Base-by-base conservation (phyloP, 2,329 filamentous ascomycete species). In the Fusarium oxysporum region DNA sequence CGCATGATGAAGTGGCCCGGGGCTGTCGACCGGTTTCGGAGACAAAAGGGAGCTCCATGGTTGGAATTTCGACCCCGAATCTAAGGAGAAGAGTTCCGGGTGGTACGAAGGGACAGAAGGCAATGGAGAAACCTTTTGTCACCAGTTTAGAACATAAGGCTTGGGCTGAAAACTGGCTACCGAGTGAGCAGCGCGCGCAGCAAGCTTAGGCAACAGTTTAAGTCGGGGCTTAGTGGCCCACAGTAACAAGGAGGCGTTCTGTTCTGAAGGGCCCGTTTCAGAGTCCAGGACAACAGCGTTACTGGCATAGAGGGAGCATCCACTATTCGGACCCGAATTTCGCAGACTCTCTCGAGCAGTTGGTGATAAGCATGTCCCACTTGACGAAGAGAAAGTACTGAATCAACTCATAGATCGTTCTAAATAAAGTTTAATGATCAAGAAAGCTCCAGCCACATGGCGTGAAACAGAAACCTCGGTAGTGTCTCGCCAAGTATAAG, bases 121-220 rank as follows among this genome's bases (percentile, higher is more conserved):
- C 16, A 11, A 50, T 23, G 28, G 1, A 50, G 11, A 50, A 19
- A 3, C 47, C 47, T 33, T 33, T 50, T 33, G 11, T 50, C 30
- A 13, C 10, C 0, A 3, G 3, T 23, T 23, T 23, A 33, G 30
- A 33, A 33, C 13, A 16, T 5, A 14, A 50, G 47, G 47, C 30
- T 50, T 50, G 30, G 8, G 16, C 21, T 32, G n/a, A n/a, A 17
- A 12, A 28, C 3, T 48, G 21, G 21, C 47, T 32, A 32, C 21
- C 13, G 21, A 33, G 47, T 19, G 47, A 33, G 10, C 21, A 50
- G 33, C 47, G 47, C 21, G 21, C 28, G 28, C 47, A 32, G 9
- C 30, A 33, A 23, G 47, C 47, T 33, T 33, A 33, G 47, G 47
- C 47, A 50, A 50, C 47, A 50, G 30, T 19, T 50, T 33, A 23